These are phyloP conservation scores for Aspergillus diversus DNA, from an alignment of 495 filamentous ascomycete genomes.

Conservation along the genomic window DNA sequence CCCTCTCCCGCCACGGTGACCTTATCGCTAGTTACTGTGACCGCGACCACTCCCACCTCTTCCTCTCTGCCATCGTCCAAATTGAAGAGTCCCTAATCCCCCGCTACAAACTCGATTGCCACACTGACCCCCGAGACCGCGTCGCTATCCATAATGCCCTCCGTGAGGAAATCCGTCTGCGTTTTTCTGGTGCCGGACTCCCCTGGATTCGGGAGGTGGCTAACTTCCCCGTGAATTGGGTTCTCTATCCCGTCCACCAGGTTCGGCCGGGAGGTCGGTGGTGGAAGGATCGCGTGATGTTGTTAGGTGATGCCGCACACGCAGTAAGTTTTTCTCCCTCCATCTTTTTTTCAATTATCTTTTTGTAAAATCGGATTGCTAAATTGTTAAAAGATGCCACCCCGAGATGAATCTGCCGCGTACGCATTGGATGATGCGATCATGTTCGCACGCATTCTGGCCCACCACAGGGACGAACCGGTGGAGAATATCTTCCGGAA, in stretches of 20 bases:
- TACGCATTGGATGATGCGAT: conserved; percentile 66
- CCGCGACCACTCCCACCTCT: conserved; percentile 47
- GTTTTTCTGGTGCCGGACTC: conserved; percentile 49
- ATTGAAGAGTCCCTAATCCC: conserved; percentile 44
- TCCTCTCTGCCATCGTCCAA: conserved; percentile 59
- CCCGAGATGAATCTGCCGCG: conserved; percentile 62
- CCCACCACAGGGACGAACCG: conserved; percentile 37
- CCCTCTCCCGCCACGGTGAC: conserved; percentile 57
- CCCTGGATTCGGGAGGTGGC: conserved; percentile 55
- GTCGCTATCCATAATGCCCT: conserved; percentile 46
- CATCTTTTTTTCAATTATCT: conserved; percentile 6
- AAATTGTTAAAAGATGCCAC: conserved; percentile 53
- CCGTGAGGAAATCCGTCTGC: conserved; percentile 44
- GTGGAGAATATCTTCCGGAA: conserved; percentile 51
- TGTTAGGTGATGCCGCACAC: conserved; percentile 64
- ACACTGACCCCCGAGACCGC: conserved; percentile 53
- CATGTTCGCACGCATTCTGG: conserved; percentile 55
- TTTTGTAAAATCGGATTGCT: conserved; percentile 15
- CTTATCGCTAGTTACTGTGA: conserved; percentile 57
- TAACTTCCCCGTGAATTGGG: conserved; percentile 52
- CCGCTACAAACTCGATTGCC: conserved; percentile 36
- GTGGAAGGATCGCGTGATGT: conserved; percentile 51
- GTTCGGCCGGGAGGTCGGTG: conserved; percentile 54
- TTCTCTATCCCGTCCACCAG: conserved; percentile 64
- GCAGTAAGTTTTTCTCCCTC: conserved; percentile 46